These are phyloP conservation scores for Pyrenophora seminiperda DNA, from an alignment of 2,329 filamentous ascomycete species.

Conservation along the genomic window DNA sequence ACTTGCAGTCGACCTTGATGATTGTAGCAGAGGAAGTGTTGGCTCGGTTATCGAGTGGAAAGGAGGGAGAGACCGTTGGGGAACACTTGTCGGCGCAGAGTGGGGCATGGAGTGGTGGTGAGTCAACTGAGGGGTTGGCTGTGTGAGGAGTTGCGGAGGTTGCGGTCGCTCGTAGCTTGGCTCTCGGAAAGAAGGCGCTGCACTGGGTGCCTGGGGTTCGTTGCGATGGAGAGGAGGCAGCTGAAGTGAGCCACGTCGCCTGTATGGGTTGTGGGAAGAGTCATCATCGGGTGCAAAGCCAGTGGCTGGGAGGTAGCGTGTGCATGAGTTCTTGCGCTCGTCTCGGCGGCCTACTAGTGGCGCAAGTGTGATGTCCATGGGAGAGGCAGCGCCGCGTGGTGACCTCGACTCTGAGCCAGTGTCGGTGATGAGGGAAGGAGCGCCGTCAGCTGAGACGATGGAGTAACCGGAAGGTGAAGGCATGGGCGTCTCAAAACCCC, in stretches of 20 bases:
- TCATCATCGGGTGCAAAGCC: conserved; percentile 48
- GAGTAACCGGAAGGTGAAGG: conserved; percentile 68
- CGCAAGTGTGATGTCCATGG: conserved; percentile 51
- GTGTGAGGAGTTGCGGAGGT: conserved; percentile 40
- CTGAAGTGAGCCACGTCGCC: conserved; percentile 41
- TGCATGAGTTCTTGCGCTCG: conserved; percentile 47
- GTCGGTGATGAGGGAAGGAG: conserved; percentile 75
- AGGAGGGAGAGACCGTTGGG: conserved; percentile 39
- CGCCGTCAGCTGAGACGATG: conserved; percentile 66
- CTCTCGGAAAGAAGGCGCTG: conserved; percentile 29
- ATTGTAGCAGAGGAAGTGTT: conserved; percentile 31
- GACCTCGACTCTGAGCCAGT: conserved; percentile 55
- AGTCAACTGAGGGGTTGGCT: conserved; percentile 37
- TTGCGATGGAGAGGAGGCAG: conserved; percentile 40
- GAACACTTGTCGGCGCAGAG: conserved; percentile 27
- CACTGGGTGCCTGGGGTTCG: conserved; percentile 16
- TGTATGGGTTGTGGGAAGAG: conserved; percentile 31
- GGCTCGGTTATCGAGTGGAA: conserved; percentile 44
- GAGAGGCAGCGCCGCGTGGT: conserved; percentile 53
- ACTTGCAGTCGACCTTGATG: conserved; percentile 29
- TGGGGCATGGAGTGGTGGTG: conserved; percentile 43
- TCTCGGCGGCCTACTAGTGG: conserved; percentile 44
- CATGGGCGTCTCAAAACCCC: conserved; percentile 60
- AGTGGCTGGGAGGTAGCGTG: conserved; percentile 45
- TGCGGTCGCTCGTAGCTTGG: conserved; percentile 34